These are phyloP conservation scores for Penicillium arizonense DNA, from an alignment of 495 filamentous ascomycete species.

Conservation along the genomic window DNA sequence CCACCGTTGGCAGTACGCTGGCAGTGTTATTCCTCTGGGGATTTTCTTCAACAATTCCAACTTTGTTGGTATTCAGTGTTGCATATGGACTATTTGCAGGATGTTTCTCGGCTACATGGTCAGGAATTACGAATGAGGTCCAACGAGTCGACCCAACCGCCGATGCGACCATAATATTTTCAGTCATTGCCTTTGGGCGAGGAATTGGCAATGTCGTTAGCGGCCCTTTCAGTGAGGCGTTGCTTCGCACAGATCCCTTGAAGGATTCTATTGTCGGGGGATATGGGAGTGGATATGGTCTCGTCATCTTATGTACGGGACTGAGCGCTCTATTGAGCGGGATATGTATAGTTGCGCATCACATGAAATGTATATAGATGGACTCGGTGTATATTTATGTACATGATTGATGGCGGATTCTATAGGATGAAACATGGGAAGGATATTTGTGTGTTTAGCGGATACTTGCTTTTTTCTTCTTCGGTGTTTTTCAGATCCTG, in stretches of 20 bases:
- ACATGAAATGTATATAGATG: constrained; percentile 5
- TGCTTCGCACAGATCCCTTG: constrained; percentile 35
- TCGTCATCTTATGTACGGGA: constrained; percentile 41
- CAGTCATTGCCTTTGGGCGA: constrained; percentile 53
- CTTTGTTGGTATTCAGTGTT: constrained; percentile 57
- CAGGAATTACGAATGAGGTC: constrained; percentile 56
- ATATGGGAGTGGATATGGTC: constrained; percentile 42
- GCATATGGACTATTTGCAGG: constrained; percentile 66
- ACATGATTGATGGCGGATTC: neutral
- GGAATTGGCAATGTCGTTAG: constrained; percentile 59
- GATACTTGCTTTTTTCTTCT: too few relatives aligned
- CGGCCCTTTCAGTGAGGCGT: constrained; percentile 56
- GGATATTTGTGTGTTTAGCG: too few relatives aligned
- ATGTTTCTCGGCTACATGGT: constrained; percentile 54
- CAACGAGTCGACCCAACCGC: constrained; percentile 29
- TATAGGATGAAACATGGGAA: too few relatives aligned
- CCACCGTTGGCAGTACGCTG: constrained; percentile 49
- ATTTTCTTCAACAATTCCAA: constrained; percentile 45
- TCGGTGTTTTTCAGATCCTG: too few relatives aligned
- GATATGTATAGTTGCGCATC: constrained; percentile 25
- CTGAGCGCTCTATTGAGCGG: constrained; percentile 33
- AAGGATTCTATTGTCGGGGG: constrained; percentile 20
- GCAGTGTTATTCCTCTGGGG: constrained; percentile 66
- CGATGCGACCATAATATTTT: constrained; percentile 54
- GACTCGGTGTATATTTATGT: neutral